Evolutionary conservation across 2,329 filamentous ascomycete species (phyloP).

Genomic region (Trichoderma brevicompactum): DNA sequence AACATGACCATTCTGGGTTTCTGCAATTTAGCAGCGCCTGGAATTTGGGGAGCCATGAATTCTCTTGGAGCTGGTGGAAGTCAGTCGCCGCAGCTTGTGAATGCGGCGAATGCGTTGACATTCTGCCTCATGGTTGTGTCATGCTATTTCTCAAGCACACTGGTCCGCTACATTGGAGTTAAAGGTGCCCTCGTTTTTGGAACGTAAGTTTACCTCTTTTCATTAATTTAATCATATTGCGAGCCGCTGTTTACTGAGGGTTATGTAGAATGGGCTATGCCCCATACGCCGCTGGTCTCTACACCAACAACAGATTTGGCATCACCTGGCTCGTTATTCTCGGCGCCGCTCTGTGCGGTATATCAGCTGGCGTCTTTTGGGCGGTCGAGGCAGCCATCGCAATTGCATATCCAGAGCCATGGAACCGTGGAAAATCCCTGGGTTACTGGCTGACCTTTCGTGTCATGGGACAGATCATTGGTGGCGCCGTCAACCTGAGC

Average conservation of each 20-base stretch:
- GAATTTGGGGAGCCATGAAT: constrained; percentile 77
- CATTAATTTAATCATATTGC: background rate
- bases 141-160: constrained; percentile 65
- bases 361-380: constrained; percentile 76
- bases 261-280: constrained; percentile 62
- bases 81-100: constrained; percentile 67
- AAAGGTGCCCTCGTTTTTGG: constrained; percentile 73
- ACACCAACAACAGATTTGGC: constrained; percentile 72
- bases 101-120: constrained; percentile 71
- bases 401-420: constrained; percentile 71
- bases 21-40: constrained; percentile 71
- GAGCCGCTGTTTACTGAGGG: no score
- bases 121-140: constrained; percentile 76
- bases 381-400: constrained; percentile 75
- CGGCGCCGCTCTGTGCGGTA: constrained; percentile 69
- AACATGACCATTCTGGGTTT: constrained; percentile 73
- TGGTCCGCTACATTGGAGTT: constrained; percentile 71
- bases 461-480: constrained; percentile 69
- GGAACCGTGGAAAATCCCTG: constrained; percentile 66
- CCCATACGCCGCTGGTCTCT: constrained; percentile 71
- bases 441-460: constrained; percentile 68
- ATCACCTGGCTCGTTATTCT: constrained; percentile 70
- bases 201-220: constrained; percentile 50
- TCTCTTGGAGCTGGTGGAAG: constrained; percentile 71
- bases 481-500: constrained; percentile 72